Base-by-base conservation (phyloP, 108 stramenopile genomes). In the Cyclotella choctawhatcheeana region DNA sequence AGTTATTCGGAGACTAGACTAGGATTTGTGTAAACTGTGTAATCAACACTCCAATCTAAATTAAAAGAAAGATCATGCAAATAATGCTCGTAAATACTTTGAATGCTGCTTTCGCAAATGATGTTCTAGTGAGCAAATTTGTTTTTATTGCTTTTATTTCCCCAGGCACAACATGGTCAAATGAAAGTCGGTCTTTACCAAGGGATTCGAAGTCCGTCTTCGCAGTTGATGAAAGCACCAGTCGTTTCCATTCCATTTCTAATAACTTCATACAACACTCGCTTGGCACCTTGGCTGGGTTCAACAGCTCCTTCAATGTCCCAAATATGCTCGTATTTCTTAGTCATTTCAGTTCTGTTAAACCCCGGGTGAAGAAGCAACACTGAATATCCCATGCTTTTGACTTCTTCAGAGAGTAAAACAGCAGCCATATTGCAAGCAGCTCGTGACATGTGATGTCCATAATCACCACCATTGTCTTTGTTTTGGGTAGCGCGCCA, bases 381-480 rank as follows among this genome's bases (percentile, higher is more conserved):
- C 24, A 97, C 91, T 25, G 92, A 60, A 68, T 89, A 86, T 58
- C 89, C 90, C 83, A 89, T 87, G 21, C 58, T 62, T 65, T 86
- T 77, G 44, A 97, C 89, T 79, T 97, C 96, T 65, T 93, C 85
- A 44, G 94, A 81, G 32, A 90, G 73, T 17, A 97, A 59, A 21
- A 79, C 87, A 31, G 83, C 90, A 44, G 84, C 90, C 86, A 97
- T 97, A 81, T 95, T 97, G 75, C 90, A 88, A 3, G 94, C 93
- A 24, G 94, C 92, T 24, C 93, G 90, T 26, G 87, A 89, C 96
- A 97, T 97, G 81, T 97, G 96, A 82, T 97, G 96, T 17, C 94
- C 94, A 73, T 93, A 95, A 77, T 95, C 90, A 8, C 88, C 88
- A 25, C 92, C 92, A 62, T 68, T 56, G 45, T 86, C 85, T 71